Evolutionary conservation across 495 filamentous ascomycete species (phyloP).

Genomic region (Xeromyces bisporus): DNA sequence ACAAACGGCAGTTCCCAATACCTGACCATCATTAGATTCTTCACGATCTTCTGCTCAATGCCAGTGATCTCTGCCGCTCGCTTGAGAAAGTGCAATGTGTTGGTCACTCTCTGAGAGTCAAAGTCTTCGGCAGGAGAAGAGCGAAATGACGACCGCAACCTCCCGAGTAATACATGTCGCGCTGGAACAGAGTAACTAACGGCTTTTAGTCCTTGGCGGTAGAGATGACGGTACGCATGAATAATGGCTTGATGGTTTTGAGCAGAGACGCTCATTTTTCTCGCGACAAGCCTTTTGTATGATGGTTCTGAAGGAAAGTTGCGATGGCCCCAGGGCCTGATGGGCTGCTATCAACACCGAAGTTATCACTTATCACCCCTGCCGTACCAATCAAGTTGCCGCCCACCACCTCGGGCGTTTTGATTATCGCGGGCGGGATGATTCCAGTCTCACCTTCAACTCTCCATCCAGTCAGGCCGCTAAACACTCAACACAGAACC

Average conservation of each 20-base stretch:
- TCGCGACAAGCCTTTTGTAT: too few relatives aligned
- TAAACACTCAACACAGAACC: too few relatives aligned
- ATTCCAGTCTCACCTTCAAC: too few relatives aligned
- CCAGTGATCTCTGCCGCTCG: constrained; percentile 48
- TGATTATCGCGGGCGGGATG: too few relatives aligned
- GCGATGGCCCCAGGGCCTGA: too few relatives aligned
- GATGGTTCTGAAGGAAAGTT: too few relatives aligned
- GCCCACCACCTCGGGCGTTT: too few relatives aligned
- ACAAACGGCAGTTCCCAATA: constrained; percentile 36
- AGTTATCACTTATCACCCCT: too few relatives aligned
- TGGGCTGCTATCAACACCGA: too few relatives aligned
- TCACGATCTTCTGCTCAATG: constrained; percentile 66
- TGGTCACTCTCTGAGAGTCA: constrained; percentile 41
- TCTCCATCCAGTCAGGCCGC: too few relatives aligned
- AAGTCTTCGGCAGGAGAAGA: constrained; percentile 33
- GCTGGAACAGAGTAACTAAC: constrained; percentile 66
- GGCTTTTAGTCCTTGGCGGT: constrained; percentile 54
- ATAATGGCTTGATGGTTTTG: constrained; percentile 27
- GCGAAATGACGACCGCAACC: constrained; percentile 57
- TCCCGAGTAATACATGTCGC: constrained; percentile 45
- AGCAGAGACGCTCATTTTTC: neutral
- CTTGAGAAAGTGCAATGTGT: constrained; percentile 63
- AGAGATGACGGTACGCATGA: constrained; percentile 65
- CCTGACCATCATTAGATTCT: constrained; percentile 47
- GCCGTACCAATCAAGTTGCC: too few relatives aligned